phyloP scores from a whole-genome alignment of 1,284 basidiomycete species.

The Sporisorium reilianum region DNA sequence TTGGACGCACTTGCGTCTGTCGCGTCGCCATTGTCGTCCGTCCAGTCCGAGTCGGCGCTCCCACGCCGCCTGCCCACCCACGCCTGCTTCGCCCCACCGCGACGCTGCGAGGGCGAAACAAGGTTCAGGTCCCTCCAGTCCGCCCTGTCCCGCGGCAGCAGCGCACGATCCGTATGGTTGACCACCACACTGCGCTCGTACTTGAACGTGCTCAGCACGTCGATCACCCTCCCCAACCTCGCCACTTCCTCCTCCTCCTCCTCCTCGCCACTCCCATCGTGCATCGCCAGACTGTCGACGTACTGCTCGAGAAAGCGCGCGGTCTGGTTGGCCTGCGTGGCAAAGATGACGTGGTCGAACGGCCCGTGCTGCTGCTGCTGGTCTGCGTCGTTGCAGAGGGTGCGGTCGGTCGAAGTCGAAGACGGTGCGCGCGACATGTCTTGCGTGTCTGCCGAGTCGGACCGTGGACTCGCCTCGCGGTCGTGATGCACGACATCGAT shows the following conservation, averaged over 20 bases:
- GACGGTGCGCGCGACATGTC: slow-evolving; percentile 9
- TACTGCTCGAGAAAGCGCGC: slow-evolving; percentile 45
- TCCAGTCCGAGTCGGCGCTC: slow-evolving; percentile 6
- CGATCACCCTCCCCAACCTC: slow-evolving; percentile 17
- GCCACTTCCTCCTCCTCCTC: background rate
- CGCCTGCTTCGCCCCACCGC: background rate
- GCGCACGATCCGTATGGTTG: slow-evolving; percentile 53
- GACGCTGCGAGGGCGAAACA: slow-evolving; percentile 23
- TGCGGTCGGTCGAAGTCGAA: slow-evolving; percentile 14
- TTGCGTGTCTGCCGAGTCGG: background rate
- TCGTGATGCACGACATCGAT: slow-evolving; percentile 26
- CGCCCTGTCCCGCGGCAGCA: slow-evolving; percentile 26
- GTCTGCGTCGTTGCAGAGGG: slow-evolving; percentile 4
- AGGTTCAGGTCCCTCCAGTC: slow-evolving; percentile 63
- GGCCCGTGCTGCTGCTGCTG: slow-evolving; percentile 30
- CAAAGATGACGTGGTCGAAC: slow-evolving; percentile 64
- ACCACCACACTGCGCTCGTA: slow-evolving; percentile 53
- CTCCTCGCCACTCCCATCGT: background rate
- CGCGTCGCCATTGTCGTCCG: background rate
- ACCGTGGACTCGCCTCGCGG: background rate
- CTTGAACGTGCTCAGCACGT: slow-evolving; percentile 22
- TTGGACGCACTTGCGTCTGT: background rate
- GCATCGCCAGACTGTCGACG: background rate
- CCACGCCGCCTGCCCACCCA: background rate
- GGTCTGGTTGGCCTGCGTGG: slow-evolving; percentile 65